A percentile compares a stretch with the other conserved stretches of the same genome.
Conservation (phyloP, 2,329 filamentous ascomycete species). For the Alternaria consortialis region DNA sequence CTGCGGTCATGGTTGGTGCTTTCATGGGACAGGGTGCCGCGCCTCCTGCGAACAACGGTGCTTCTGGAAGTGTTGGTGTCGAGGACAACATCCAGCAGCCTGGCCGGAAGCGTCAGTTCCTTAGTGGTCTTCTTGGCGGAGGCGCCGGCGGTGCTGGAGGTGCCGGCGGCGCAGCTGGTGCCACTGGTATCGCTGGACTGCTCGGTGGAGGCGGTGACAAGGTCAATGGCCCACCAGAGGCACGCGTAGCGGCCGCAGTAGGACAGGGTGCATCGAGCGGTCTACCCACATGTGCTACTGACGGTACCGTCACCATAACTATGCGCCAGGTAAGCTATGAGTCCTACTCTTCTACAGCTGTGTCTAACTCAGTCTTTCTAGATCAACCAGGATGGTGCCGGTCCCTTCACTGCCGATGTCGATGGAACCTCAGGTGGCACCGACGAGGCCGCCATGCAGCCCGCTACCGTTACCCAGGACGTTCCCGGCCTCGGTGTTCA, state of each 20-base stretch:
- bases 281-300: slow-evolving; percentile 68
- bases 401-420: slow-evolving; percentile 68
- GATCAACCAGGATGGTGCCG: slow-evolving; percentile 75
- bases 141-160: slow-evolving; percentile 32
- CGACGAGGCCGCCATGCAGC: slow-evolving; percentile 67
- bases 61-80: slow-evolving; percentile 42
- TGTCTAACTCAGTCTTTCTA: slow-evolving; percentile 13
- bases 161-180: slow-evolving; percentile 33
- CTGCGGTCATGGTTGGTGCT: slow-evolving; percentile 64
- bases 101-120: slow-evolving; percentile 42
- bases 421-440: slow-evolving; percentile 72
- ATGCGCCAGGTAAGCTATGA: slow-evolving; percentile 63
- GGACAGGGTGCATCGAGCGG: slow-evolving; percentile 64
- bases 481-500: slow-evolving; percentile 67
- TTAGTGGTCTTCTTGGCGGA: slow-evolving; percentile 48
- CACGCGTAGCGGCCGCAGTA: slow-evolving; percentile 62
- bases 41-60: slow-evolving; percentile 44
- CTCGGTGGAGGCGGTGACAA: slow-evolving; percentile 58
- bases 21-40: slow-evolving; percentile 62
- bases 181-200: slow-evolving; percentile 43
- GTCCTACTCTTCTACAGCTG: neutral
- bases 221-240: slow-evolving; percentile 59
- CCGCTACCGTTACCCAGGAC: slow-evolving; percentile 66
- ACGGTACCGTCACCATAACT: slow-evolving; percentile 69
- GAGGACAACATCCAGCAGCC: slow-evolving; percentile 43